A percentile compares a stretch with the other conserved stretches of the same genome.
These are phyloP conservation scores for Coemansia sp. DNA, from an alignment of 192 early-diverging fungal genomes.

Conservation along the genomic window DNA sequence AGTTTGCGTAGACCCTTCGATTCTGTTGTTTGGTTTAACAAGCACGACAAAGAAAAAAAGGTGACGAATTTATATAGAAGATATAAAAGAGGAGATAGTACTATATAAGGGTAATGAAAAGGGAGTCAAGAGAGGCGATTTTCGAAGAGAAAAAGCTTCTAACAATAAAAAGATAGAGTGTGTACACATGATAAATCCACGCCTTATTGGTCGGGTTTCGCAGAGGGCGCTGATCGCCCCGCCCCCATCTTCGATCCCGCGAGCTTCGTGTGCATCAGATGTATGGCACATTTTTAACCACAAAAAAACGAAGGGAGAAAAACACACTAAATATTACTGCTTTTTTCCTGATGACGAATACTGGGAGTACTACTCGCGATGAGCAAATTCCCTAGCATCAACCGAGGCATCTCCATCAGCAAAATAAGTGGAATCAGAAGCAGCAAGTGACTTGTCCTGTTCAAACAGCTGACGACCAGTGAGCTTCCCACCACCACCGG, in stretches of 20 bases:
- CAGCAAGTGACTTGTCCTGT: constrained; percentile 79
- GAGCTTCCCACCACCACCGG: constrained; percentile 35
- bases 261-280: neutral
- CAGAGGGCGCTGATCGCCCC: neutral
- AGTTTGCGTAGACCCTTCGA: neutral
- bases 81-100: neutral
- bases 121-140: neutral
- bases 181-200: neutral
- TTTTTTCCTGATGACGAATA: neutral
- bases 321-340: neutral
- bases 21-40: neutral
- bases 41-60: neutral
- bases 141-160: too few species aligned
- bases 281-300: neutral
- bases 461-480: constrained; percentile 89
- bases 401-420: constrained; percentile 87
- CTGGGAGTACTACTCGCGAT: constrained; percentile 25
- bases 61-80: too few species aligned
- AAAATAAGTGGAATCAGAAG: constrained; percentile 76
- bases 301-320: neutral
- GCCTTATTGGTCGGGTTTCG: neutral
- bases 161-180: neutral
- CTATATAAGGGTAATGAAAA: neutral
- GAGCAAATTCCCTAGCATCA: constrained; percentile 73
- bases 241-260: neutral